phyloP scores from a whole-genome alignment of 192 early-diverging fungal species.

The Phlyctochytrium arcticum region DNA sequence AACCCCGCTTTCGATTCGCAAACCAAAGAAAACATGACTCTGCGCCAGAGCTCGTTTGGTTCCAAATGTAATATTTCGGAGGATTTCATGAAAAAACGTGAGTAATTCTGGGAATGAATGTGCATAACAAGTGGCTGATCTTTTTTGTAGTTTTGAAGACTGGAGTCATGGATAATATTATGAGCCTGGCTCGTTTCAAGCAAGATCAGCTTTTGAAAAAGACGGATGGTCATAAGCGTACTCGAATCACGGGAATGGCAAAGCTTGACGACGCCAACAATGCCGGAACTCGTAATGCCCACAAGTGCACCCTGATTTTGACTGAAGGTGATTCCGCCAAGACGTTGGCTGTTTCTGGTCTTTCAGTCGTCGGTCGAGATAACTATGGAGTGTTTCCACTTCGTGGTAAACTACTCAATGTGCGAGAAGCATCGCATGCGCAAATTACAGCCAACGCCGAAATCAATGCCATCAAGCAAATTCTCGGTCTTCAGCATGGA shows the following conservation, averaged over 20 bases:
- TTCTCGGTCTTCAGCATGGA: constrained; percentile 88
- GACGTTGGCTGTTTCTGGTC: constrained; percentile 77
- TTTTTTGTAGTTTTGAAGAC: constrained; percentile 65
- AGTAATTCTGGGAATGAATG: not conserved
- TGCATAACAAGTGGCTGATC: not conserved
- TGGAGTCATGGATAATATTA: constrained; percentile 78
- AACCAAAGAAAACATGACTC: constrained; percentile 94
- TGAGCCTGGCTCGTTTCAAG: constrained; percentile 65
- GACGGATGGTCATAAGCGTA: constrained; percentile 72
- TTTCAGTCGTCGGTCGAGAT: constrained; percentile 85
- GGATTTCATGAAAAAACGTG: constrained; percentile 76
- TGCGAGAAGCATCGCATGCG: constrained; percentile 74
- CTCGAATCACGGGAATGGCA: constrained; percentile 69
- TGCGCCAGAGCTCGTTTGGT: constrained; percentile 70
- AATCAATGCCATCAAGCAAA: constrained; percentile 84
- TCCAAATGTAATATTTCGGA: constrained; percentile 72
- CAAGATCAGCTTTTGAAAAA: constrained; percentile 78
- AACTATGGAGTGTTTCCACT: constrained; percentile 93
- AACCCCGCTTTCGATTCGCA: constrained; percentile 97
- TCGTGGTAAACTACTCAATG: constrained; percentile 95
- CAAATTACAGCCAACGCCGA: constrained; percentile 80
- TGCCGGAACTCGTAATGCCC: constrained; percentile 70
- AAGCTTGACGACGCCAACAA: constrained; percentile 95
- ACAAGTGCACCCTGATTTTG: constrained; percentile 88
- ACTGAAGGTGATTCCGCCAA: constrained; percentile 98